These are phyloP conservation scores for Alternaria arbusti DNA, from an alignment of 2,329 filamentous ascomycete genomes.

Conservation along the genomic window DNA sequence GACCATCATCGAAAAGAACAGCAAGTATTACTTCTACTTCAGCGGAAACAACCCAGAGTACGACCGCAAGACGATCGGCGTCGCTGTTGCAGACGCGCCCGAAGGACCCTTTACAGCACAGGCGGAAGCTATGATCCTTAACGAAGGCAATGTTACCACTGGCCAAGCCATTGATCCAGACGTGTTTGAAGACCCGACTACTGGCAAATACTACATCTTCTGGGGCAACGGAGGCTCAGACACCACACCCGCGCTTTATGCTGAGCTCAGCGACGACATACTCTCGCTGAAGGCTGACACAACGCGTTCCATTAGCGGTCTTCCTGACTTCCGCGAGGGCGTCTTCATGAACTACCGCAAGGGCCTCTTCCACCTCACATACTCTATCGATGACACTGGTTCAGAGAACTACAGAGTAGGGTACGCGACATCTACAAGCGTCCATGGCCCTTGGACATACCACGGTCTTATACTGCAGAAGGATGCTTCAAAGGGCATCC, in stretches of 20 bases:
- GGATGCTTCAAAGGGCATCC: slow-evolving; percentile 26
- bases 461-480: slow-evolving; percentile 34
- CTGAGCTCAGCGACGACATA: slow-evolving; percentile 34
- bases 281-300: slow-evolving; percentile 24
- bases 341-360: slow-evolving; percentile 34
- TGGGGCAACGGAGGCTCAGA: slow-evolving; percentile 29
- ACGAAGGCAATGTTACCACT: slow-evolving; percentile 30
- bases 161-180: slow-evolving; percentile 36
- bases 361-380: slow-evolving; percentile 35
- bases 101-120: slow-evolving; percentile 35
- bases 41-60: slow-evolving; percentile 33
- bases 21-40: slow-evolving; percentile 41
- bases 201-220: slow-evolving; percentile 37
- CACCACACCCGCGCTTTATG: slow-evolving; percentile 18
- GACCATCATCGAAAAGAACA: slow-evolving; percentile 29
- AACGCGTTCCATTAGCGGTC: slow-evolving; percentile 18
- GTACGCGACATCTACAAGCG: slow-evolving; percentile 28
- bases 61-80: slow-evolving; percentile 38
- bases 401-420: slow-evolving; percentile 36
- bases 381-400: slow-evolving; percentile 39
- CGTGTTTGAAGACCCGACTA: slow-evolving; percentile 31
- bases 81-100: slow-evolving; percentile 29
- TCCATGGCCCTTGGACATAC: slow-evolving; percentile 36
- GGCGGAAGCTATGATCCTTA: slow-evolving; percentile 34
- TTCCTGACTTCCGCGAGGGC: slow-evolving; percentile 34